These are phyloP conservation scores for Pestalotiopsis sp. DNA, from an alignment of 2,329 filamentous ascomycete species.

Conservation along the genomic window DNA sequence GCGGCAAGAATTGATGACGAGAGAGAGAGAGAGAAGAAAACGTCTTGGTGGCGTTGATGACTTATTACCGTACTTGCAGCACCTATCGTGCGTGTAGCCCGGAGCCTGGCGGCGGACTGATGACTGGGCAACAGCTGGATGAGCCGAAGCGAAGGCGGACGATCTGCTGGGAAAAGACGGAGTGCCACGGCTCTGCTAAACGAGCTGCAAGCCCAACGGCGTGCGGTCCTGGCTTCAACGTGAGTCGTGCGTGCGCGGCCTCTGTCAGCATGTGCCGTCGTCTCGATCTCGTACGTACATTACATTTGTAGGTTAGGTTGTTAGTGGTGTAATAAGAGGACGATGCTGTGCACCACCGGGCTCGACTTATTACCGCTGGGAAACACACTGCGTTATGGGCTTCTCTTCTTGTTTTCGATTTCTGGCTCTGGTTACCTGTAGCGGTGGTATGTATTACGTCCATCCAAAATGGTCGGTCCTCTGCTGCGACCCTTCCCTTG, in stretches of 20 bases:
- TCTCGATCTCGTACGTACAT: background rate
- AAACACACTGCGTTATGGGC: too few relatives aligned
- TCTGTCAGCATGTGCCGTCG: background rate
- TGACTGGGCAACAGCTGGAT: background rate
- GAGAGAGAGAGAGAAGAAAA: background rate
- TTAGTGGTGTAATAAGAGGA: background rate
- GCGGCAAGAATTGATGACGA: background rate
- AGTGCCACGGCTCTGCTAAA: background rate
- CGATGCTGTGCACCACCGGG: background rate
- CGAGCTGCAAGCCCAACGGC: background rate
- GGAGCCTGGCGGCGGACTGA: background rate
- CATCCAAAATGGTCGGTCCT: background rate
- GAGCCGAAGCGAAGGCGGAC: background rate
- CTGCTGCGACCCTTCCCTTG: constrained; percentile 3
- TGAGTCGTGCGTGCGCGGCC: background rate
- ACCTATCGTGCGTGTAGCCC: too few relatives aligned
- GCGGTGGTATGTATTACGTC: background rate
- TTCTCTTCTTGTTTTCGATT: too few relatives aligned
- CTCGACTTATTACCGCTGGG: too few relatives aligned
- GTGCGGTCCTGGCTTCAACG: background rate
- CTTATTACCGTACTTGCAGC: too few relatives aligned
- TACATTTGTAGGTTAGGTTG: background rate
- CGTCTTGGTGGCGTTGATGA: too few relatives aligned
- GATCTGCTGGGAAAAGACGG: background rate
- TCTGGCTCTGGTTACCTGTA: background rate